Conservation (phyloP, 2,329 filamentous ascomycete species). For the Sarocladiaceae sp. region DNA sequence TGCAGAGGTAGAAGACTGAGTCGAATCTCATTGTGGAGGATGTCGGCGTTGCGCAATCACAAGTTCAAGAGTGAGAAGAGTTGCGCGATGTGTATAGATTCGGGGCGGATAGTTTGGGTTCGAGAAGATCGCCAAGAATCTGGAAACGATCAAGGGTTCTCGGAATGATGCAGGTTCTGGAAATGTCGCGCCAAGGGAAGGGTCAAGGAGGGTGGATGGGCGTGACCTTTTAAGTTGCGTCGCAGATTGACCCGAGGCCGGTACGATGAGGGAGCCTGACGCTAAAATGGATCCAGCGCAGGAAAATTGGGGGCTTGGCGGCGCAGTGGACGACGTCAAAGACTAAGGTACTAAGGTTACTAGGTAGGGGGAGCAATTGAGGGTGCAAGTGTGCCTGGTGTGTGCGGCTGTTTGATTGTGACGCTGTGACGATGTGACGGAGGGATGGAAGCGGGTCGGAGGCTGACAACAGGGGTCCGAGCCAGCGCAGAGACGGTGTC, state of each 20-base stretch:
- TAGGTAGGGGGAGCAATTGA: not conserved
- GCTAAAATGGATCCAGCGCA: slow-evolving; percentile 1
- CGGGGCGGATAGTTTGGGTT: too few relatives aligned
- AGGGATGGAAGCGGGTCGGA: too few relatives aligned
- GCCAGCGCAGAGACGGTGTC: too few relatives aligned
- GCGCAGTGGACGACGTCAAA: slow-evolving; percentile 4
- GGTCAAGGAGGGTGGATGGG: not conserved
- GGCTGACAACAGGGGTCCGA: too few relatives aligned
- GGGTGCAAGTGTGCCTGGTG: slow-evolving; percentile 2
- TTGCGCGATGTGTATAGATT: not conserved
- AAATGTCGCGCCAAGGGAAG: not conserved
- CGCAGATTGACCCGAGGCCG: not conserved
- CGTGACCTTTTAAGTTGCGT: not conserved
- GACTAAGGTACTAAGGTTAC: too few relatives aligned
- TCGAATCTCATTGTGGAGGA: slow-evolving; percentile 25
- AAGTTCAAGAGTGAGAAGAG: too few relatives aligned
- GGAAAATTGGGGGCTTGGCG: slow-evolving; percentile 2
- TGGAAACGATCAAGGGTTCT: slow-evolving; percentile 7
- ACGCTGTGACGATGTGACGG: too few relatives aligned
- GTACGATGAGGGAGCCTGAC: too few relatives aligned
- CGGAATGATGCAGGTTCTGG: slow-evolving; percentile 4
- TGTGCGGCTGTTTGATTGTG: not conserved
- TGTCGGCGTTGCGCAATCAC: not conserved
- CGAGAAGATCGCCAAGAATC: too few relatives aligned
- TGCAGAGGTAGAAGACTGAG: slow-evolving; percentile 21